Evolutionary conservation across 2,329 filamentous ascomycete species (phyloP), one percentile per base, ranked within the genome.

Genomic region (Stachybotrys echinatus): DNA sequence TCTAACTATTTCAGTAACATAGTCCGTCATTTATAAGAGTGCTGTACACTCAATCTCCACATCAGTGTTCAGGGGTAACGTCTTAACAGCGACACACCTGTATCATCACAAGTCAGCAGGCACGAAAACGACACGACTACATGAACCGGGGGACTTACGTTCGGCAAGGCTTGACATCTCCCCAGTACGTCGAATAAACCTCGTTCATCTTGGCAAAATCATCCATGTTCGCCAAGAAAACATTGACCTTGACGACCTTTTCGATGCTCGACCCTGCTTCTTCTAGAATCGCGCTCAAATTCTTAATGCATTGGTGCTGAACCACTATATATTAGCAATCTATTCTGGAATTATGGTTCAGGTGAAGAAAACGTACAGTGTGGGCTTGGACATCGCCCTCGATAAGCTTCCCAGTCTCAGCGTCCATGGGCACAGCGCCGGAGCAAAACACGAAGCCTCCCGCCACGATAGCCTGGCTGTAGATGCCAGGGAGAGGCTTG

Each of bases 181-280:
- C 72, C 71, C 89, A 90, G 74, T 83, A 87, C 67, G 85, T 81
- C 63, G 79, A 80, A 62, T 89, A 90, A 45, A 85, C 78, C 59
- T 78, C 77, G 68, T 90, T 91, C 84, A 90, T 89, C 65, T 85
- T 81, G 34, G 75, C 79, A 63, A 90, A 90, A 68, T 89, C 76
- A 54, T 78, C 81, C 85, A 90, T 89, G 63, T 84, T 77, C 50
- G 83, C 77, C 48, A 90, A 73, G 74, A 89, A 90, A 59, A 89
- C 83, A 58, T 80, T 83, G 53, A 87, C 83, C 74, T 89, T 88
- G 62, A 89, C 83, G 20, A 89, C 82, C 62, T 82, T 82, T 42
- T 76, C 70, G 42, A 91, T 73, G 50, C 72, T 76, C 37, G 80
- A 83, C 18, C 85, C 85, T 5, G 86, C 85, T 46, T 81, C 86